These are phyloP conservation scores for Nidula microcarpa DNA, from an alignment of 768 basidiomycete genomes.

Conservation along the genomic window DNA sequence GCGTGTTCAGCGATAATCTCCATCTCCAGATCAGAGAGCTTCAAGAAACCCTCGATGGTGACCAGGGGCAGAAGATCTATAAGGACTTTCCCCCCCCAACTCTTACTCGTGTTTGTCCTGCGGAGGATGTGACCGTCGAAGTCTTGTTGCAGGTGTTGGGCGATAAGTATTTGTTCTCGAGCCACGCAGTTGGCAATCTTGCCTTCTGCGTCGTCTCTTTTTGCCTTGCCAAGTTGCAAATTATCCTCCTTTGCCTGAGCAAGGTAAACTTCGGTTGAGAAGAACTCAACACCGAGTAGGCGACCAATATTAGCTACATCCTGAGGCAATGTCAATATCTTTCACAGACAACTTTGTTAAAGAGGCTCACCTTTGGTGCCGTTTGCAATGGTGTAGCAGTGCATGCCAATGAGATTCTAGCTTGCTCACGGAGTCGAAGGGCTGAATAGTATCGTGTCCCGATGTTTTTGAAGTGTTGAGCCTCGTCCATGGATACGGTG, in stretches of 20 bases:
- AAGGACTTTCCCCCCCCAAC: slow-evolving; percentile 8
- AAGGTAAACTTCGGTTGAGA: slow-evolving; percentile 11
- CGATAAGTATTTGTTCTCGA: slow-evolving; percentile 4
- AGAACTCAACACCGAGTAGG: slow-evolving; percentile 18
- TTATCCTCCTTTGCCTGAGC: slow-evolving; percentile 17
- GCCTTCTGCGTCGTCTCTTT: slow-evolving; percentile 2
- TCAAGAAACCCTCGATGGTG: slow-evolving; percentile 3
- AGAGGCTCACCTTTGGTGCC: slow-evolving; percentile 10
- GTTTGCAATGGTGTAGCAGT: slow-evolving; percentile 27
- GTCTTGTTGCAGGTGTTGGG: slow-evolving; percentile 8
- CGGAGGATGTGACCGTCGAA: slow-evolving; percentile 16
- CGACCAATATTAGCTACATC: slow-evolving; percentile 22
- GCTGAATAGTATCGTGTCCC: slow-evolving; percentile 10
- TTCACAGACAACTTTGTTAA: background rate
- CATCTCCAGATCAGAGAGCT: slow-evolving; percentile 13
- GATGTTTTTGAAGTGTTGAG: slow-evolving; percentile 15
- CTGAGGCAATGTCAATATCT: slow-evolving; percentile 6
- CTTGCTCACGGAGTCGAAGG: slow-evolving; percentile 6
- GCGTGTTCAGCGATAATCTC: slow-evolving; percentile 10
- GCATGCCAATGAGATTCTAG: slow-evolving; percentile 9
- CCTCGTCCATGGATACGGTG: slow-evolving; percentile 15
- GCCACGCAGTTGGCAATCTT: slow-evolving; percentile 4
- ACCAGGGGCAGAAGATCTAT: slow-evolving; percentile 10
- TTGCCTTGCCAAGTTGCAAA: slow-evolving; percentile 5
- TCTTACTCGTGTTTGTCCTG: slow-evolving; percentile 9